Evolutionary conservation across 2,329 filamentous ascomycete genomes (phyloP), one percentile per base, ranked within the genome.

Genomic region (Talaromyces pinophilus): DNA sequence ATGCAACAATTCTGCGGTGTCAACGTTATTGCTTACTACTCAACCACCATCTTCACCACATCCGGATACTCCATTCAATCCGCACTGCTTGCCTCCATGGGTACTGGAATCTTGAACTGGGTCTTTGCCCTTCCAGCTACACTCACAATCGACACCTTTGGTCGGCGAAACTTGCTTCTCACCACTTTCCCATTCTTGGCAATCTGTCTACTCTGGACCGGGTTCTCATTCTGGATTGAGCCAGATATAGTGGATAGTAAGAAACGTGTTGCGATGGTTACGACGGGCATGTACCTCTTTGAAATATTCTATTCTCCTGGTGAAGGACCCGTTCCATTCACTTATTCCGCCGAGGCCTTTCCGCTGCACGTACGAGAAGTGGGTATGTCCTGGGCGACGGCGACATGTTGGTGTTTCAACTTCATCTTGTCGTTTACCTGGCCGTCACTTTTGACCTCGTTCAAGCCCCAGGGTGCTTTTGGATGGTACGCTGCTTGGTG

Each of bases 101-200:
- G 88, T 0, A 89, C 86, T 60, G 88, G 88, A 1, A 82, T 88
- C 66, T 81, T 90, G 72, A 90, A 90, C 72, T 90, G 85, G 79
- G 76, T 90, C 28, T 90, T 89, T 69, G 87, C 88, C 0, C 76
- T 89, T 10, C 86, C 87, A 0, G 87, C 87, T 0, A 82, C 90
- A 63, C 86, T 87, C 71, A 89, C 87, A 0, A 90, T 90, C 63
- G 88, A 90, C 72, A 88, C 84, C 0, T 90, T 86, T 70, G 88
- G 88, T 5, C 83, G 88, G 1, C 82, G 88, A 4, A 88, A 87
- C 68, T 79, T 90, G 5, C 80, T 90, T 1, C 78, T 90, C 0
- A 83, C 83, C 6, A 90, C 87, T 0, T 88, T 90, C 71, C 87
- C 88, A 0, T 79, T 88, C 50, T 87, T 90, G 80, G 77, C 78